Conservation (phyloP, 2,329 filamentous ascomycete genomes). For the Nannizzia gypsea region DNA sequence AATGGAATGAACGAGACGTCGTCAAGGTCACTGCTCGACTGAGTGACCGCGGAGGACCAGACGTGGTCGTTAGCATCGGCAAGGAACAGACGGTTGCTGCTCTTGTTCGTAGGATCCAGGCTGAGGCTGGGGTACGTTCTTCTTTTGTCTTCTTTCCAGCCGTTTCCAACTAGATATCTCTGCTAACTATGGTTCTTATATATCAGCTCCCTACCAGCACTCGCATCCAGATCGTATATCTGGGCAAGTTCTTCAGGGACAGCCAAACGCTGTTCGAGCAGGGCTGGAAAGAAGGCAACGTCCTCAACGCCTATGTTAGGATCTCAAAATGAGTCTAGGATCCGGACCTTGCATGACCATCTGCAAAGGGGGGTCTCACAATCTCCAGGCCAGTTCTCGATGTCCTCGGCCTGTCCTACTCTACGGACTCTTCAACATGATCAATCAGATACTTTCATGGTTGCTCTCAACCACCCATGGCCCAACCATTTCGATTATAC, state of each 20-base stretch:
- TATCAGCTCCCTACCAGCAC: slow-evolving; percentile 46
- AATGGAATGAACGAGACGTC: slow-evolving; percentile 45
- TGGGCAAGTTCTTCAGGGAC: slow-evolving; percentile 69
- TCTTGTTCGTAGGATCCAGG: slow-evolving; percentile 51
- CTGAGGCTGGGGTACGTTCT: slow-evolving; percentile 50
- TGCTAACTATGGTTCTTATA: background rate
- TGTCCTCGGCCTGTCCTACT: background rate
- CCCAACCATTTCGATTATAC: background rate
- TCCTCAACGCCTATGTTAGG: slow-evolving; percentile 59
- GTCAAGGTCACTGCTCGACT: slow-evolving; percentile 51
- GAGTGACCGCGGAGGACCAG: slow-evolving; percentile 52
- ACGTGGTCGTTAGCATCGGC: slow-evolving; percentile 47
- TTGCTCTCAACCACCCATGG: background rate
- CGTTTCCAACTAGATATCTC: too few species aligned
- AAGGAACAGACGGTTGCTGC: slow-evolving; percentile 53
- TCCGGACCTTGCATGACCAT: background rate
- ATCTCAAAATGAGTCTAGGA: slow-evolving; percentile 4
- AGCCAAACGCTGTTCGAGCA: slow-evolving; percentile 52
- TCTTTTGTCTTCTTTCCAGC: background rate
- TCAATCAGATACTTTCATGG: too few species aligned
- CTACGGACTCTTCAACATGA: background rate
- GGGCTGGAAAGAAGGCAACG: slow-evolving; percentile 62
- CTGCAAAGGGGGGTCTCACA: background rate
- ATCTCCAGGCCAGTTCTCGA: background rate
- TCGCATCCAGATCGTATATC: slow-evolving; percentile 61